Base-by-base conservation (phyloP, 345 rosid species). In the Dimocarpus longan region DNA sequence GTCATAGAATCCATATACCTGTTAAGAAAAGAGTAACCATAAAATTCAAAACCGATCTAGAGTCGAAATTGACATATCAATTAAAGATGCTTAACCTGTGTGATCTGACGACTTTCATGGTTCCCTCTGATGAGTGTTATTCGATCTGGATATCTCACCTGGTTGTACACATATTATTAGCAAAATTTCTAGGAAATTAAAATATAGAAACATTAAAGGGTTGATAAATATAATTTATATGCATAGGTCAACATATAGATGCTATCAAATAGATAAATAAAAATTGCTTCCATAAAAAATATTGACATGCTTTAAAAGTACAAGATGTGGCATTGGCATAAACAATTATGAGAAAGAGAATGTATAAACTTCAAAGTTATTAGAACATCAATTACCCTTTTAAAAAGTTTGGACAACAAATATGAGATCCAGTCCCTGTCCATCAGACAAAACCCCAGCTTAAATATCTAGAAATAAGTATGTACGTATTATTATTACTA, bases 1-100 rank as follows among this genome's bases (percentile, higher is more conserved):
- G 16, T 97, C 99, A 84, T 94, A 97, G 83, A 97, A 97, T 73
- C 99, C 98, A 83, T 94, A 97, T 70, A 94, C 98, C 98, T 94
- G 88, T 46, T 37, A 83, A 81, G 72, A 79, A 73, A 74, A 57
- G 57, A 85, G 10, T 79, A 64, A 68, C 6, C 46, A 48, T 80
- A 43, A 83, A 72, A 78, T 42, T 75, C 75, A 22, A 32, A 66
- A 78, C 62, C 60, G 52, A 70, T 10, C 9, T 56, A 8, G 63
- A 7, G 39, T 26, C 52, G 56, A 88, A 67, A 82, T 46, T 70
- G 69, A 63, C 74, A 76, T 63, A 50, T 73, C 73, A 68, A 76
- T 75, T 16, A 5, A 76, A 75, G 50, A 71, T 44, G 8, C 37
- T 59, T 74, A 70, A 96, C 99, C 98, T 97, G 97, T 22, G 99